Evolutionary conservation across 2,329 filamentous ascomycete species (phyloP).

Genomic region (Alternaria novae-zelandiae): DNA sequence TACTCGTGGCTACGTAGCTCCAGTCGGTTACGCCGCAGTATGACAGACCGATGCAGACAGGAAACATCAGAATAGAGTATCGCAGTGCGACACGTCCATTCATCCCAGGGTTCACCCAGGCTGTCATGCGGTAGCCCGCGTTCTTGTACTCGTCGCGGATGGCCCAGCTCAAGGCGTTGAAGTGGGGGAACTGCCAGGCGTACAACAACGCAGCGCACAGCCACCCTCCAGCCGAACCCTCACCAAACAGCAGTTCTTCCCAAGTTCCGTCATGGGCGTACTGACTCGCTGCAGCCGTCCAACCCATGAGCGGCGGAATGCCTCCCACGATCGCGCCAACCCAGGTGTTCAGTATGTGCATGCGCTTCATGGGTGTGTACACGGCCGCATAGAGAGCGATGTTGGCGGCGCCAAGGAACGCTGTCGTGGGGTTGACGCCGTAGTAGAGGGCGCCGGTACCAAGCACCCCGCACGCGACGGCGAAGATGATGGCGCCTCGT

Average conservation of each 20-base stretch:
- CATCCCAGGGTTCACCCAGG: conserved; percentile 83
- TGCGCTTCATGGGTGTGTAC: conserved; percentile 90
- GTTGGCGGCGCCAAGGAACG: conserved; percentile 82
- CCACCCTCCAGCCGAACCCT: conserved; percentile 80
- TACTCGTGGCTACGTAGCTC: conserved; percentile 81
- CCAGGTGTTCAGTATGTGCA: conserved; percentile 92
- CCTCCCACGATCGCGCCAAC: conserved; percentile 89
- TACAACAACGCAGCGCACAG: conserved; percentile 83
- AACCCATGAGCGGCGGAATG: conserved; percentile 96
- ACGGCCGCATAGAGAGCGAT: conserved; percentile 88
- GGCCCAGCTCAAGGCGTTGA: conserved; percentile 89
- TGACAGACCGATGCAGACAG: conserved; percentile 82
- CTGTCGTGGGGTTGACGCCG: conserved; percentile 92
- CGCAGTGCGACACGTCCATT: conserved; percentile 88
- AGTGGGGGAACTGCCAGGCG: conserved; percentile 98
- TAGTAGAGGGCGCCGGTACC: conserved; percentile 80
- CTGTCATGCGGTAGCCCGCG: conserved; percentile 74
- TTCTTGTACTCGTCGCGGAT: conserved; percentile 88
- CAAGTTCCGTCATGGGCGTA: conserved; percentile 70
- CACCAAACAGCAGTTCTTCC: conserved; percentile 77
- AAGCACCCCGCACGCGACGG: conserved; percentile 70
- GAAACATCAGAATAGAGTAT: conserved; percentile 85
- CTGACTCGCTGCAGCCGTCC: conserved; percentile 92
- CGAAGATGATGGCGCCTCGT: conserved; percentile 77
- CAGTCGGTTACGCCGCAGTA: conserved; percentile 82